These are phyloP conservation scores for Pseudogymnoascus destructans DNA, from an alignment of 2,329 filamentous ascomycete species.

Conservation along the genomic window DNA sequence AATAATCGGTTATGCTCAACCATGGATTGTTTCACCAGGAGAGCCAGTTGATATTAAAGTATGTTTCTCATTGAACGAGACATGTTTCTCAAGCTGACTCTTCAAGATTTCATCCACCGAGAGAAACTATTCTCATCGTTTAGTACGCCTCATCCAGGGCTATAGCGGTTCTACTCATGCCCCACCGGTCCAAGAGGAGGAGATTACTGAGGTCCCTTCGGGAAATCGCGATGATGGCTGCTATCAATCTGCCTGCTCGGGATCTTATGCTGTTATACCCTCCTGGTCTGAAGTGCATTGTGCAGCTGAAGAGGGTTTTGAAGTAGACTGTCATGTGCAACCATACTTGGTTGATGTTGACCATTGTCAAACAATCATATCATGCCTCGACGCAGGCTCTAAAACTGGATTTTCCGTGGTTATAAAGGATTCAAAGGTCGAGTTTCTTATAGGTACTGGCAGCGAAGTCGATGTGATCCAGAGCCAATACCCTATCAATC, in stretches of 20 bases:
- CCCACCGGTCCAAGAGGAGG: constrained; percentile 9
- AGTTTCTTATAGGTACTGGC: not conserved
- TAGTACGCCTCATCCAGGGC: constrained; percentile 14
- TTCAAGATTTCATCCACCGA: constrained; percentile 15
- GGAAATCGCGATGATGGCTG: not conserved
- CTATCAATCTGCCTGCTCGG: not conserved
- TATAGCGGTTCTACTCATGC: constrained; percentile 11
- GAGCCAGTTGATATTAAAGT: constrained; percentile 18
- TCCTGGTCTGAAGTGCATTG: constrained; percentile 11
- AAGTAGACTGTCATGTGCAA: constrained; percentile 13
- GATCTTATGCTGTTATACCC: constrained; percentile 6
- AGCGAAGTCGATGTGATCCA: not conserved
- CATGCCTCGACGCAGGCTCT: not conserved
- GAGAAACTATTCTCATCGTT: constrained; percentile 12
- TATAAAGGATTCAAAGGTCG: not conserved
- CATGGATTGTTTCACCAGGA: constrained; percentile 19
- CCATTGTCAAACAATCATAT: constrained; percentile 13
- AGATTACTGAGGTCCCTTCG: constrained; percentile 2
- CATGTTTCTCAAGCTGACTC: constrained; percentile 9
- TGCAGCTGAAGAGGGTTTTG: constrained; percentile 1
- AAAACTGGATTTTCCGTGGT: constrained; percentile 10
- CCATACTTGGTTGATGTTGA: constrained; percentile 11
- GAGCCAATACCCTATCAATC: constrained; percentile 7
- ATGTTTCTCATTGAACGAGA: not conserved
- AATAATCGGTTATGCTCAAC: constrained; percentile 19